phyloP scores from a whole-genome alignment of 1,284 basidiomycete genomes.

The Boletus sp. region DNA sequence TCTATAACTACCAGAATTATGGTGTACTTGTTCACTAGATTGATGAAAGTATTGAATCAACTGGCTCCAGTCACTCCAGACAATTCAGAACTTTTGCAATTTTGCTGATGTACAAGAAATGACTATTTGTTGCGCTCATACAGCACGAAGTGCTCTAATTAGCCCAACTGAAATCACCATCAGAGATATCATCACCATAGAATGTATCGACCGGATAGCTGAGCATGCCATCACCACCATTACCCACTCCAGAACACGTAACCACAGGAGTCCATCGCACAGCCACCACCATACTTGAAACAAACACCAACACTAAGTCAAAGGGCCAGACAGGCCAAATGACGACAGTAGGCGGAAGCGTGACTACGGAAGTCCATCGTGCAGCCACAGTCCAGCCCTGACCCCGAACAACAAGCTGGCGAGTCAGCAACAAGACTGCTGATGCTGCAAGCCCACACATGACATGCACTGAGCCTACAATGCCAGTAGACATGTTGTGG shows the following conservation, averaged over 20 bases:
- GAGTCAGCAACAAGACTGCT: not conserved
- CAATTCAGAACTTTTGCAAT: not conserved
- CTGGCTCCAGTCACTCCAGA: not conserved
- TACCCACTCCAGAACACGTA: no score
- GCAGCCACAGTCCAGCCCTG: not conserved
- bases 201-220: no score
- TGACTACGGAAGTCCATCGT: not conserved
- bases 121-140: no score
- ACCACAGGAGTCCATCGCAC: no score
- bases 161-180: no score
- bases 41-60: not conserved
- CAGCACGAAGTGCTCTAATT: no score
- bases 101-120: not conserved
- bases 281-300: no score
- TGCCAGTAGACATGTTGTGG: not conserved
- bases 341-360: not conserved
- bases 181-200: no score
- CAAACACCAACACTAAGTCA: not conserved
- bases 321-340: not conserved
- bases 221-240: no score
- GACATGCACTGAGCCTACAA: not conserved
- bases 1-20: not conserved
- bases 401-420: not conserved
- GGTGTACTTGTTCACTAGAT: not conserved
- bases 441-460: not conserved